Base-by-base conservation (phyloP, 2,329 filamentous ascomycete genomes). In the Parascedosporium putredinis region DNA sequence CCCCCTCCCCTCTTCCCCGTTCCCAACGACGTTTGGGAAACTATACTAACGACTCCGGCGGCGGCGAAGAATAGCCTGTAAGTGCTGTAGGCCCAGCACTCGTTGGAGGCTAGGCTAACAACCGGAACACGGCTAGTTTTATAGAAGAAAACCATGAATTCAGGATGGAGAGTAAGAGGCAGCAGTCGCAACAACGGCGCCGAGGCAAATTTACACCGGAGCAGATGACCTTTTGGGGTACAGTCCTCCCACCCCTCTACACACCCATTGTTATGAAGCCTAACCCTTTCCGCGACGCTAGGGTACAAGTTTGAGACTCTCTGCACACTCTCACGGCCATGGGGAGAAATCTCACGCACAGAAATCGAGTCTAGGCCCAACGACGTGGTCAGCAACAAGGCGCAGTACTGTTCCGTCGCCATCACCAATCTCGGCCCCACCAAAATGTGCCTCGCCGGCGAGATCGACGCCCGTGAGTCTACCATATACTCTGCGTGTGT, bases 251-350 rank as follows among this genome's bases (percentile, higher is more conserved):
- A 40, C n/a, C 34, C 7, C 18, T 12, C 20, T 20, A 9, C 5
- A 9, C 14, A 5, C 16, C 27, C 4, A 5, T 5, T 5, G 27
- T 34, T 18, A 36, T 3, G 27, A 16, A 24, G 25, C 29, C 12
- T 18, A 49, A 5, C 40, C 27, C 8, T 5, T 25, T 22, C 27
- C 56, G 40, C 54, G 45, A n/a, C 27, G 7, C 10, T 55, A 91
- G 88, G 91, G 31, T 98, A 98, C 71, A 98, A 98, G 63, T 98
- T 98, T 59, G 93, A 98, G 66, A 86, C 88, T 0, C 67, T 98
- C 2, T 81, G 83, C 5, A 83, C 93, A 2, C 69, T 97, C 3
- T 83, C 87, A 2, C 69, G 74, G 2, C 77, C 84, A 1, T 96
- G 90, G 82, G 81, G 76, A 49, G 78, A 84, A 51, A 84, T 80